Conservation (phyloP, 2,329 filamentous ascomycete genomes). For the Knoxdaviesia capensis region DNA sequence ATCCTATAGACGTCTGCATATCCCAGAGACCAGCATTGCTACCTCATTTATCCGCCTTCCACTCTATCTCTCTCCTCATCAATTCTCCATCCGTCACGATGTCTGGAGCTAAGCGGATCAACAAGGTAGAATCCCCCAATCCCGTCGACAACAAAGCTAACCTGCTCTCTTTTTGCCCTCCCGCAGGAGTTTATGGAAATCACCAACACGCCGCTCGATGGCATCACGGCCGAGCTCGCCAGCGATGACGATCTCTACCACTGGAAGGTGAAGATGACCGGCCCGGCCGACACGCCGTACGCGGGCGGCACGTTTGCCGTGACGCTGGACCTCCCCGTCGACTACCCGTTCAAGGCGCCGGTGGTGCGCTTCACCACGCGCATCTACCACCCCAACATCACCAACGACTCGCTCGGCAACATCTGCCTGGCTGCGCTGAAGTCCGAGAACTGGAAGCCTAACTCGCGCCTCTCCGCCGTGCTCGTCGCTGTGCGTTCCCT, state of each 20-base stretch:
- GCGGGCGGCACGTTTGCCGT: constrained; percentile 55
- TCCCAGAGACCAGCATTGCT: no score
- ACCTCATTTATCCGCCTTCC: no score
- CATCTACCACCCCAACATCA: constrained; percentile 91
- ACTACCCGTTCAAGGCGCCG: constrained; percentile 84
- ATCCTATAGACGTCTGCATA: no score
- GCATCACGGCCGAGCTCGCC: constrained; percentile 25
- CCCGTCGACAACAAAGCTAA: not conserved
- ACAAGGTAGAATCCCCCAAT: constrained; percentile 14
- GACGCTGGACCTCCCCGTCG: constrained; percentile 48
- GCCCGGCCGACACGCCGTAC: constrained; percentile 25
- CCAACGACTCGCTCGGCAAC: constrained; percentile 65
- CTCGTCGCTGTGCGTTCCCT: constrained; percentile 58
- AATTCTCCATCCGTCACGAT: constrained; percentile 9
- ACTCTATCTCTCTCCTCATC: no score
- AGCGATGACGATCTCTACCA: constrained; percentile 26
- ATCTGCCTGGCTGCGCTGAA: constrained; percentile 78
- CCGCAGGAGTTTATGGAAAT: constrained; percentile 32
- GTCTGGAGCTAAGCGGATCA: constrained; percentile 22
- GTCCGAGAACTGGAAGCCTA: constrained; percentile 80
- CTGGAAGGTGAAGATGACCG: constrained; percentile 28
- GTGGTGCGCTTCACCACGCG: constrained; percentile 64
- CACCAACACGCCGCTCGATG: constrained; percentile 22
- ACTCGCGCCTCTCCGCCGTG: constrained; percentile 54
- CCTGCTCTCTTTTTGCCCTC: constrained; percentile 2